These are phyloP conservation scores for Hyaloperonospora arabidopsidis DNA, from an alignment of 352 stramenopile species.

Conservation along the genomic window DNA sequence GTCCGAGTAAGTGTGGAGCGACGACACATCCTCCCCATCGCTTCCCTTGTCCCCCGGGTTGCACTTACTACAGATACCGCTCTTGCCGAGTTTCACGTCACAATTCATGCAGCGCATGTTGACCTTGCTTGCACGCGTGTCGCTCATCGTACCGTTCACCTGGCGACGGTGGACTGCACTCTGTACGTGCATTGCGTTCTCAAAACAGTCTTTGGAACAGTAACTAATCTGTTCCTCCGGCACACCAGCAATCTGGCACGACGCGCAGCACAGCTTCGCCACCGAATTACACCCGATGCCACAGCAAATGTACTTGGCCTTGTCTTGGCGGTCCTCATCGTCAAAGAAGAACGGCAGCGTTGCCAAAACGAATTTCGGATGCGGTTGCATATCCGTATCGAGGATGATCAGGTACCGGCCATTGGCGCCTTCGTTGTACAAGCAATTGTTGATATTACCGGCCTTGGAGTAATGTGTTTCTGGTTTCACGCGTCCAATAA, in stretches of 20 bases:
- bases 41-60: conserved; percentile 37
- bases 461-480: conserved; percentile 81
- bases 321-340: conserved; percentile 61
- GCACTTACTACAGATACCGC: conserved; percentile 67
- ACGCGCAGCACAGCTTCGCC: conserved; percentile 75
- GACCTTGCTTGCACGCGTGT: conserved; percentile 58
- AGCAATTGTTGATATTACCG: conserved; percentile 83
- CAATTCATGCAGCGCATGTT: conserved; percentile 72
- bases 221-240: conserved; percentile 79
- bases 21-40: conserved; percentile 43
- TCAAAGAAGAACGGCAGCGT: conserved; percentile 80
- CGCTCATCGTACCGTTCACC: conserved; percentile 72
- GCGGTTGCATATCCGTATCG: conserved; percentile 80
- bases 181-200: conserved; percentile 77
- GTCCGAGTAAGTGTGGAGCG: conserved; percentile 73
- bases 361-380: conserved; percentile 67
- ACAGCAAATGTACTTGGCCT: conserved; percentile 75
- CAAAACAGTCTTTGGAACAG: conserved; percentile 84
- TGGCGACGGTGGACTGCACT: conserved; percentile 72
- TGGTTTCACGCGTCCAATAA: conserved; percentile 72
- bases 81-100: conserved; percentile 62
- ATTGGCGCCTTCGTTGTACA: conserved; percentile 80
- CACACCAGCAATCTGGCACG: conserved; percentile 77
- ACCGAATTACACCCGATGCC: conserved; percentile 66
- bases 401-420: conserved; percentile 75